Conservation (phyloP, 352 stramenopile species). For the Elongisporangium senticosum region DNA sequence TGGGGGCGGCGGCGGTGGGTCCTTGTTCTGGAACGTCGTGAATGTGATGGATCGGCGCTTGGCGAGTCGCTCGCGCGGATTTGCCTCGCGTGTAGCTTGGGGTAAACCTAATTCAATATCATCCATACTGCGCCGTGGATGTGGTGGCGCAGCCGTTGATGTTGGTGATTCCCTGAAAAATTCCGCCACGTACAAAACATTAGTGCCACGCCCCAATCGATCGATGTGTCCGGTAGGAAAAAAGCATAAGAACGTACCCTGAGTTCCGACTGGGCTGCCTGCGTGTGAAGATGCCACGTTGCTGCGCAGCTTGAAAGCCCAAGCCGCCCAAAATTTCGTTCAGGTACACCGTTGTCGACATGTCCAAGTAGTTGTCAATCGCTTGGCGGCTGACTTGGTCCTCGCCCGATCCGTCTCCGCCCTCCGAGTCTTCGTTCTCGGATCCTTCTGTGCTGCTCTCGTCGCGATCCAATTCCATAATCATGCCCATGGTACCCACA, state of each 20-base stretch:
- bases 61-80: conserved; percentile 32
- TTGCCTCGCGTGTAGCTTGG: conserved; percentile 36
- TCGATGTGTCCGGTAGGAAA: too few relatives aligned
- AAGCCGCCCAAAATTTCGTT: conserved; percentile 60
- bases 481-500: conserved; percentile 18
- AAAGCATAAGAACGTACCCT: conserved; percentile 9
- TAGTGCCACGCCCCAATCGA: conserved; percentile 1
- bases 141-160: conserved; percentile 5
- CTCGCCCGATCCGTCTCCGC: conserved; percentile 14
- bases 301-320: conserved; percentile 45
- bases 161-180: conserved; percentile 7
- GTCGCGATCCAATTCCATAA: conserved; percentile 17
- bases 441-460: conserved; percentile 28
- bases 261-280: conserved; percentile 39
- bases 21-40: conserved; percentile 39
- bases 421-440: conserved; percentile 17
- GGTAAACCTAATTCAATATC: conserved; percentile 76
- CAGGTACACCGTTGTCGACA: conserved; percentile 69
- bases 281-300: conserved; percentile 45
- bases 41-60: conserved; percentile 81
- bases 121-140: conserved; percentile 48
- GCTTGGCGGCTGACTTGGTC: conserved; percentile 63
- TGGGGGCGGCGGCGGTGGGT: conserved; percentile 3
- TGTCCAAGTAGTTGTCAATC: conserved; percentile 85
- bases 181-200: conserved; percentile 6